A percentile compares a stretch with the other conserved stretches of the same genome.
Evolutionary conservation across 2,329 filamentous ascomycete genomes (phyloP).

Genomic region (Ilyonectria sp.): DNA sequence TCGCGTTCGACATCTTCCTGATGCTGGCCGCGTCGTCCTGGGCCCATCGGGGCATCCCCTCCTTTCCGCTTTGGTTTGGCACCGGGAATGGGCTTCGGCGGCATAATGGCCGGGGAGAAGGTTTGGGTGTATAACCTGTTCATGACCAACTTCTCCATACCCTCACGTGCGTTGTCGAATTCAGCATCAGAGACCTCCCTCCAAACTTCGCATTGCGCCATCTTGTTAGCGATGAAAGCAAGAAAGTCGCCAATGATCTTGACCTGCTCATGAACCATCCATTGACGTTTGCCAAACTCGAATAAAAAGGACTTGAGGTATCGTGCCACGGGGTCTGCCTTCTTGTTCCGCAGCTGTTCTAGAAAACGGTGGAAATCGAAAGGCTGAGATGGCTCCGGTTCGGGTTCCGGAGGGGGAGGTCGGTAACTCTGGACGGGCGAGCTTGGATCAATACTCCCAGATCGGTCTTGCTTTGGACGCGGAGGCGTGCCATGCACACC

Average conservation of each 20-base stretch:
- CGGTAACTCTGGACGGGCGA: slow-evolving; percentile 70
- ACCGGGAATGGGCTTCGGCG: slow-evolving; percentile 80
- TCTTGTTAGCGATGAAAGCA: slow-evolving; percentile 97
- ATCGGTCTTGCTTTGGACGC: slow-evolving; percentile 57
- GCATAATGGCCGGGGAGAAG: slow-evolving; percentile 92
- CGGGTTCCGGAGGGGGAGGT: slow-evolving; percentile 80
- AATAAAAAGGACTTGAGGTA: slow-evolving; percentile 95
- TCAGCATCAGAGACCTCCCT: slow-evolving; percentile 94
- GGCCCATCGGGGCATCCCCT: slow-evolving; percentile 78
- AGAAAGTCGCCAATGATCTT: slow-evolving; percentile 99
- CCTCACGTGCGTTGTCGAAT: slow-evolving; percentile 97
- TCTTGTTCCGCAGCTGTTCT: slow-evolving; percentile 94
- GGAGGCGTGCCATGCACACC: slow-evolving; percentile 60
- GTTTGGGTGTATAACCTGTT: slow-evolving; percentile 96
- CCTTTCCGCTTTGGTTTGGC: slow-evolving; percentile 79
- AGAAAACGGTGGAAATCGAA: slow-evolving; percentile 99
- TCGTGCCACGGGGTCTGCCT: slow-evolving; percentile 96
- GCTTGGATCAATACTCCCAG: slow-evolving; percentile 54
- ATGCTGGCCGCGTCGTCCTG: slow-evolving; percentile 93
- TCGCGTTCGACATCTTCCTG: slow-evolving; percentile 98
- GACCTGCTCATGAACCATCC: slow-evolving; percentile 99
- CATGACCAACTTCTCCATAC: slow-evolving; percentile 99
- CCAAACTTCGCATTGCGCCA: slow-evolving; percentile 98
- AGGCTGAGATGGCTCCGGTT: slow-evolving; percentile 86
- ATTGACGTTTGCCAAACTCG: slow-evolving; percentile 97